Conservation (phyloP, 768 basidiomycete genomes). For the Chiua virens region DNA sequence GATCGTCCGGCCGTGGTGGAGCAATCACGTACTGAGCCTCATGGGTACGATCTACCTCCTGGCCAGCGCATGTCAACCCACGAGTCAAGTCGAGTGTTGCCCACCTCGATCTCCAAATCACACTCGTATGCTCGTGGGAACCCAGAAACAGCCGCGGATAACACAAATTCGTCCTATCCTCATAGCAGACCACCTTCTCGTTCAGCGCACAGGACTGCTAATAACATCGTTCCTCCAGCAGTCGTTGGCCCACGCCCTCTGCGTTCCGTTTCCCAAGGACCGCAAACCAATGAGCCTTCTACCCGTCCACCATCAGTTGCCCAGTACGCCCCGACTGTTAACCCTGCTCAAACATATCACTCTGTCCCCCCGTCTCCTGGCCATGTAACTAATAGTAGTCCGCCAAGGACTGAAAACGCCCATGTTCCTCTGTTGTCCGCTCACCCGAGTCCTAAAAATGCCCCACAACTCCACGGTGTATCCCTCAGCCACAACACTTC, state of each 20-base stretch:
- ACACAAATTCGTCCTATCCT: slow-evolving; percentile 14
- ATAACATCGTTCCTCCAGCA: slow-evolving; percentile 18
- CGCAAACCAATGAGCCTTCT: slow-evolving; percentile 20
- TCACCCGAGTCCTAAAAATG: slow-evolving; percentile 26
- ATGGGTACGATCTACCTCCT: slow-evolving; percentile 19
- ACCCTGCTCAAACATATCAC: slow-evolving; percentile 13
- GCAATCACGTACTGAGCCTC: slow-evolving; percentile 26
- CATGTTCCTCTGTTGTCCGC: slow-evolving; percentile 12
- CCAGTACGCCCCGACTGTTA: slow-evolving; percentile 6
- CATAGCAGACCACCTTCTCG: slow-evolving; percentile 29
- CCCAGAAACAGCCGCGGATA: slow-evolving; percentile 23
- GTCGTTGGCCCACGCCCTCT: slow-evolving; percentile 29
- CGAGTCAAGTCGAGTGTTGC: slow-evolving; percentile 22
- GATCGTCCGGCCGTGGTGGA: slow-evolving; percentile 22
- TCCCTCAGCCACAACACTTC: slow-evolving; percentile 7
- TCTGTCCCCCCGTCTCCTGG: slow-evolving; percentile 21
- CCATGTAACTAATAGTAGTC: slow-evolving; percentile 12
- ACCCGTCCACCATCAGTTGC: slow-evolving; percentile 26
- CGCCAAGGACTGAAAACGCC: slow-evolving; percentile 13
- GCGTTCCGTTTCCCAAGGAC: slow-evolving; percentile 30
- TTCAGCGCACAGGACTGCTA: slow-evolving; percentile 22
- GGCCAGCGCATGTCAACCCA: slow-evolving; percentile 29
- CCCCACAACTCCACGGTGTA: slow-evolving; percentile 14
- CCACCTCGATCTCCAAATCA: slow-evolving; percentile 18
- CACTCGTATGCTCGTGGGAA: slow-evolving; percentile 26